These are phyloP conservation scores for Ormosia semicastrata DNA, from an alignment of 306 rosid species.

Conservation along the genomic window DNA sequence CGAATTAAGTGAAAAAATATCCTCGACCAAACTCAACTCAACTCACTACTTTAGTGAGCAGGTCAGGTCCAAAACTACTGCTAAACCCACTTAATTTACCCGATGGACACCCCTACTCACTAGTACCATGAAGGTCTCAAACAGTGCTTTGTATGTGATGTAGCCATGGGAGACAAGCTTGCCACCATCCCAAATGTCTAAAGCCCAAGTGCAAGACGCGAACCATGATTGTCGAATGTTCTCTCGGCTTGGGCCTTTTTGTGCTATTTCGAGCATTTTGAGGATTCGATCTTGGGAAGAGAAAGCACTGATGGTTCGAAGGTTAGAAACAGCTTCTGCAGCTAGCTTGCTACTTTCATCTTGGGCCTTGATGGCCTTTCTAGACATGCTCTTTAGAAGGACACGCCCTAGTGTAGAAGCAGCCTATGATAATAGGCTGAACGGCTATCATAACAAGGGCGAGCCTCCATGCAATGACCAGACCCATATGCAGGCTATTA, in stretches of 20 bases:
- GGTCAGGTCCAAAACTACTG: no score
- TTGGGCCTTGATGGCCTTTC: constrained; percentile 66
- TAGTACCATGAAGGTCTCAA: constrained; percentile 76
- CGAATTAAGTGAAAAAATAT: no score
- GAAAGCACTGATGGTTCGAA: constrained; percentile 75
- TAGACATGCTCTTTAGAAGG: constrained; percentile 59
- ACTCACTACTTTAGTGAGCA: no score
- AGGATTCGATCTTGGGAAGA: constrained; percentile 79
- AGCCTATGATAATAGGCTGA: constrained; percentile 64
- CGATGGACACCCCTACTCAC: no score
- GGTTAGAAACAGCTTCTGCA: constrained; percentile 87
- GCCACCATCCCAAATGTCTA: constrained; percentile 86
- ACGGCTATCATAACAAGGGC: constrained; percentile 76
- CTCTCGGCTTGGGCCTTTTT: constrained; percentile 63
- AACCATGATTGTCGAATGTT: constrained; percentile 75
- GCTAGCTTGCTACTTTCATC: constrained; percentile 78
- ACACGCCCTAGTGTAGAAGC: constrained; percentile 81
- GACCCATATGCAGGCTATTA: constrained; percentile 75
- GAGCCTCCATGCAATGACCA: constrained; percentile 79
- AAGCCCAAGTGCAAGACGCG: constrained; percentile 60
- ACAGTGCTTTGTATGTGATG: constrained; percentile 46
- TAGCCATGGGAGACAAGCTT: constrained; percentile 52
- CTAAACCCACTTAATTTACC: no score
- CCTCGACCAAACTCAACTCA: no score
- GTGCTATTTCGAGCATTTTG: constrained; percentile 75